Percentiles rank a stretch among this genome's conserved stretches.
phyloP scores from a whole-genome alignment of 2,329 filamentous ascomycete species.

The Aspergillus unguis region DNA sequence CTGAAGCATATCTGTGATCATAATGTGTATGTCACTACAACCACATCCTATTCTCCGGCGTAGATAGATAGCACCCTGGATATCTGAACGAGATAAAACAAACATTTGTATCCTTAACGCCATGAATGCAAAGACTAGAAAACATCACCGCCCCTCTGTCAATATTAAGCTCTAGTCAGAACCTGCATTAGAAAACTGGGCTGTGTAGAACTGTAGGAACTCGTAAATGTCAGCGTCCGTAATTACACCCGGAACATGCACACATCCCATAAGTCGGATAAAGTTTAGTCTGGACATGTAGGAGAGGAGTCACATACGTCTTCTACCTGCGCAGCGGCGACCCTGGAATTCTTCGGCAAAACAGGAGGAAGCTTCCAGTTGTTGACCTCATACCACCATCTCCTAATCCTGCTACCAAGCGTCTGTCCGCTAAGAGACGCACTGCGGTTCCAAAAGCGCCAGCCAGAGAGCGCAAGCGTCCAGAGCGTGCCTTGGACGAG shows the following conservation, averaged over 20 bases:
- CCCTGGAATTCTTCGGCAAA: slow-evolving; percentile 25
- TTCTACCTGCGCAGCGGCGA: slow-evolving; percentile 40
- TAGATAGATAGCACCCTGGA: not conserved
- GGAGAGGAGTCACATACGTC: slow-evolving; percentile 37
- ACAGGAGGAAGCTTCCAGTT: slow-evolving; percentile 71
- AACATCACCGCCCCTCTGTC: not conserved
- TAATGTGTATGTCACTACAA: not conserved
- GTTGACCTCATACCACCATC: slow-evolving; percentile 96
- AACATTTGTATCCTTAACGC: slow-evolving; percentile 14
- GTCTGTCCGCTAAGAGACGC: slow-evolving; percentile 73
- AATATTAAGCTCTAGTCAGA: slow-evolving; percentile 23
- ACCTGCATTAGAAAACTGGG: slow-evolving; percentile 34
- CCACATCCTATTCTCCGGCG: not conserved
- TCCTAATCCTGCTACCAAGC: slow-evolving; percentile 70
- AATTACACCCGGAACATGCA: not conserved
- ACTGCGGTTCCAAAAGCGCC: slow-evolving; percentile 83
- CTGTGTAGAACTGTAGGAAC: slow-evolving; percentile 37
- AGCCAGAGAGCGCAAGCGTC: slow-evolving; percentile 78
- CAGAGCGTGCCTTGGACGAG: slow-evolving; percentile 85
- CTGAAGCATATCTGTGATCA: not conserved
- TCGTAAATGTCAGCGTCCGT: slow-evolving; percentile 28
- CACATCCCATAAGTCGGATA: too few relatives aligned
- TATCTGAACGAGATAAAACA: slow-evolving; percentile 1
- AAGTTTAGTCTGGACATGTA: not conserved
- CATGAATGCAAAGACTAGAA: slow-evolving; percentile 15